A percentile compares a stretch with the other conserved stretches of the same genome.
Evolutionary conservation across 2,329 filamentous ascomycete genomes (phyloP).

Genomic region (Chaetomium strumarium): DNA sequence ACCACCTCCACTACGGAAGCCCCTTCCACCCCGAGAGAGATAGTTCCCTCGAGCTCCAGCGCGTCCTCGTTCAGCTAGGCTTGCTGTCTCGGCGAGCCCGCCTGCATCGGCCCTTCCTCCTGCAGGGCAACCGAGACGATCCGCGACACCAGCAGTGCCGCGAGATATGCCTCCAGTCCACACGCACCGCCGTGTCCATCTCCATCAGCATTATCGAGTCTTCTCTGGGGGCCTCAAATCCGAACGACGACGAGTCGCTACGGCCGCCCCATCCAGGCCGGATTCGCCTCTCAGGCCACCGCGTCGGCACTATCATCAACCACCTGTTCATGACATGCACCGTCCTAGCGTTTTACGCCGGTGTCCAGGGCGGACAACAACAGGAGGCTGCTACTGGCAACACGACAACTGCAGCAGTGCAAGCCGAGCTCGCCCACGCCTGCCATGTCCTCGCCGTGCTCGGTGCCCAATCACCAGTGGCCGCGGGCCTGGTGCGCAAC

Average conservation of each 20-base stretch:
- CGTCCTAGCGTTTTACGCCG: slow-evolving; percentile 2
- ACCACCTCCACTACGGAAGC: neutral
- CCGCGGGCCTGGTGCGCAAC: neutral
- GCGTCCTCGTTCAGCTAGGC: slow-evolving; percentile 2
- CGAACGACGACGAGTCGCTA: neutral
- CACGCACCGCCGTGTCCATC: neutral
- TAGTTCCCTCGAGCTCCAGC: neutral
- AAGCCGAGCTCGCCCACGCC: neutral
- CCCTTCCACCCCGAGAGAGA: neutral
- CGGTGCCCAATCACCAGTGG: neutral
- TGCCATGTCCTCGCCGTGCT: neutral
- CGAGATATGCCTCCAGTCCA: slow-evolving; percentile 1
- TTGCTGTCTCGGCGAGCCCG: slow-evolving; percentile 2
- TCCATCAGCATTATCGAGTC: neutral
- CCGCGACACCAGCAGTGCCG: neutral
- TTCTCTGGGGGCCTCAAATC: neutral
- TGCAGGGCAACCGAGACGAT: neutral
- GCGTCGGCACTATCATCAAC: slow-evolving; percentile 4
- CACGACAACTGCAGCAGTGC: neutral
- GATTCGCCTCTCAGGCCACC: neutral
- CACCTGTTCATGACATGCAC: slow-evolving; percentile 4
- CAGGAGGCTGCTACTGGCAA: neutral
- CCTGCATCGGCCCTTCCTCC: slow-evolving; percentile 5
- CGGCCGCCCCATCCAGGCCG: neutral
- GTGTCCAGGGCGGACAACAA: neutral